Percentiles rank a stretch among this genome's conserved stretches.
Evolutionary conservation across 345 rosid genomes (phyloP).

Genomic region (Citrus hindsii): DNA sequence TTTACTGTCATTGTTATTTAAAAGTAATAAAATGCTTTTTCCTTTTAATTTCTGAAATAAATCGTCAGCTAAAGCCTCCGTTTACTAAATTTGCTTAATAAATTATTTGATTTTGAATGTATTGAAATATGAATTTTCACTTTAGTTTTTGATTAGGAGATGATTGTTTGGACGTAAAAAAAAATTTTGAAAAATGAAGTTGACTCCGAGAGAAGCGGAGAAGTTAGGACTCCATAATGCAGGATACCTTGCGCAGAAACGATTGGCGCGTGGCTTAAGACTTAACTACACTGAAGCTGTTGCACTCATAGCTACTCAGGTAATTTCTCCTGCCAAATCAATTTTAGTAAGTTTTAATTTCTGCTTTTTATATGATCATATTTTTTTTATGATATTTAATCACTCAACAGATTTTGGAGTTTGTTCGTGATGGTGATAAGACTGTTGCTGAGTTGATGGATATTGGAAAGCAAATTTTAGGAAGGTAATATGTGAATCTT

Average conservation of each 20-base stretch:
- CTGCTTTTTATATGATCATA: background rate
- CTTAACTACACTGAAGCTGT: constrained; percentile 88
- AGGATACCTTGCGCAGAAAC: constrained; percentile 92
- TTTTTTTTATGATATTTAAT: constrained; percentile 7
- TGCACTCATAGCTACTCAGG: constrained; percentile 93
- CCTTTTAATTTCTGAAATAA: background rate
- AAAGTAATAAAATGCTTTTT: background rate
- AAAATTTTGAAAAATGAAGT: constrained; percentile 38
- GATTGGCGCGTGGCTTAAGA: constrained; percentile 83
- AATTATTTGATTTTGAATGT: background rate
- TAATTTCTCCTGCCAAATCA: constrained; percentile 12
- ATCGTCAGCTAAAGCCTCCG: background rate
- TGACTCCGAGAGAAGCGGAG: constrained; percentile 79
- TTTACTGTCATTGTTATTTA: too few species aligned
- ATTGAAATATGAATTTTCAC: too few species aligned
- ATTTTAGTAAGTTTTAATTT: background rate
- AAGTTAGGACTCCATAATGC: constrained; percentile 81
- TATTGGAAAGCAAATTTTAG: constrained; percentile 67
- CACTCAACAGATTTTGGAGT: constrained; percentile 65
- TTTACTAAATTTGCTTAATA: background rate
- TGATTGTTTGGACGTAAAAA: background rate
- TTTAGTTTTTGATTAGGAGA: background rate
- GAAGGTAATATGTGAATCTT: constrained; percentile 46
- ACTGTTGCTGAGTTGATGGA: constrained; percentile 86
- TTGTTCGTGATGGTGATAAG: constrained; percentile 88